Evolutionary conservation across 345 rosid species (phyloP), one percentile per base, ranked within the genome.

Genomic region (Rhizophora mangle): DNA sequence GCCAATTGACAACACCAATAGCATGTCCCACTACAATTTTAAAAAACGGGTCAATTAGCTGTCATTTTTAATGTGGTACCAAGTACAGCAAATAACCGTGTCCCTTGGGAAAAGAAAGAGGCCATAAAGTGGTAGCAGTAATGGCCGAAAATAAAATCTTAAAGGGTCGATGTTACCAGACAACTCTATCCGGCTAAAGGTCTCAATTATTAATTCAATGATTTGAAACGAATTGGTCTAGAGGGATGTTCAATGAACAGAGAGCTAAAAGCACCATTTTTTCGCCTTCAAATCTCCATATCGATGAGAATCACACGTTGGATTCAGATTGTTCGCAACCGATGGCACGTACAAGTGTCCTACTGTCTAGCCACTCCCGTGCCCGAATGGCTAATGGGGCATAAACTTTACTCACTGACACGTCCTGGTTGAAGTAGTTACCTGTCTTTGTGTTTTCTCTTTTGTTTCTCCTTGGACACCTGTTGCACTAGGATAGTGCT

Each of bases 161-260:
- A 53, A 47, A 24, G 47, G 31, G 21, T 32, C 60, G 31, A 62
- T 29, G 39, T 27, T 43, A 43, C 19, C 13, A 5, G 18, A 13
- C 31, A 70, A 30, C 57, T 31, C 60, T 36, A 62, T 71, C 81
- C 62, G 70, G 71, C 79, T 65, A 71, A 62, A 62, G 51, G 64
- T 18, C 36, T 55, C 27, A 73, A 70, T 34, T 34, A 73, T 72
- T 55, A 78, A 70, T 72, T 63, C 47, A 71, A 27, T 52, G 70
- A 71, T 57, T 27, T 57, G 58, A 51, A 13, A 49, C 69, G 55
- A 68, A 31, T 60, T 65, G 77, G 58, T 62, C 49, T 27, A 18
- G 9, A 9, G 58, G 27, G 5, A 54, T 2, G 49, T 54, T 11
- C 26, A 21, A 24, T 24, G 22, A 21, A 55, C 6, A 55, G 36